These are phyloP conservation scores for Rhizopogon salebrosus DNA, from an alignment of 768 basidiomycete species.

Conservation along the genomic window DNA sequence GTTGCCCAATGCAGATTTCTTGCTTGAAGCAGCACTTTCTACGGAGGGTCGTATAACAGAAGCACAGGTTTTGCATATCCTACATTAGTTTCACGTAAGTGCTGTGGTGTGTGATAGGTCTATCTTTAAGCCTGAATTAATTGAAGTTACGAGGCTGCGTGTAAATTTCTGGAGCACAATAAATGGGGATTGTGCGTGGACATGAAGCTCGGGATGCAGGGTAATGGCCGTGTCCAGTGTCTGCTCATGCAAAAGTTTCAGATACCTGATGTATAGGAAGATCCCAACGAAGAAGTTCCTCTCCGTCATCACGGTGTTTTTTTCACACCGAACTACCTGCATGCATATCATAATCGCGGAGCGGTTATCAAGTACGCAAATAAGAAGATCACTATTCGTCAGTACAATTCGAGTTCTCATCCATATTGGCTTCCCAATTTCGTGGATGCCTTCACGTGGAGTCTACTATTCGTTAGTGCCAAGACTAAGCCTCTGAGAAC, in stretches of 20 bases:
- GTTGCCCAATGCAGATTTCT: constrained; percentile 73
- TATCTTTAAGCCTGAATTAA: neutral
- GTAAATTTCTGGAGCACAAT: constrained; percentile 91
- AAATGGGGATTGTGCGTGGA: constrained; percentile 89
- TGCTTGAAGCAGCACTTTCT: constrained; percentile 88
- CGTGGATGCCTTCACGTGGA: constrained; percentile 99
- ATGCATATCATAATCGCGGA: constrained; percentile 95
- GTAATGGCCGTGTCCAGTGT: constrained; percentile 30
- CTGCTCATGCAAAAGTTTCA: constrained; percentile 20
- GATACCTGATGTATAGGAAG: constrained; percentile 92
- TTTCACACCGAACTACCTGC: constrained; percentile 96
- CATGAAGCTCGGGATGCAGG: constrained; percentile 98
- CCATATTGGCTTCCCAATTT: constrained; percentile 98
- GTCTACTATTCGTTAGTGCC: constrained; percentile 93
- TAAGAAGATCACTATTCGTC: constrained; percentile 94
- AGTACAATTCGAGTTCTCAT: constrained; percentile 75
- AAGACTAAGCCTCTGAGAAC: constrained; percentile 74
- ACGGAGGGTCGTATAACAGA: constrained; percentile 81
- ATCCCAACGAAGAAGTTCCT: constrained; percentile 95
- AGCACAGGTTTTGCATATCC: constrained; percentile 78
- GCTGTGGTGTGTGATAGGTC: neutral
- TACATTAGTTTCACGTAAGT: constrained; percentile 80
- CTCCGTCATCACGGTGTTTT: constrained; percentile 96
- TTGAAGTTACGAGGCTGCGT: constrained; percentile 84
- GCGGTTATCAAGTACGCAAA: constrained; percentile 97